Conservation (phyloP, 2,329 filamentous ascomycete species). For the Penicillium paneum region DNA sequence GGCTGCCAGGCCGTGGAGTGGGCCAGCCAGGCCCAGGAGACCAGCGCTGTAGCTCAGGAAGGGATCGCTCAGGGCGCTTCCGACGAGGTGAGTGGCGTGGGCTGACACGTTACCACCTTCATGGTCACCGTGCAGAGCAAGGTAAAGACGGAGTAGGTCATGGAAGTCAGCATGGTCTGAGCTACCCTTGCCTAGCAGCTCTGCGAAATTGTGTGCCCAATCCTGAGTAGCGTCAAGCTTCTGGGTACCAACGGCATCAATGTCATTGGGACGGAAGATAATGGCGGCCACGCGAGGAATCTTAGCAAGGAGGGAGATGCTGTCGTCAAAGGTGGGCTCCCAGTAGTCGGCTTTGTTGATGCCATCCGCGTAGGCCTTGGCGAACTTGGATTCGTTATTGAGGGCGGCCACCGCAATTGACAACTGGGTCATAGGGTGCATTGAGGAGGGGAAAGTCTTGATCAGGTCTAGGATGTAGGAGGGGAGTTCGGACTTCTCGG, state of each 20-base stretch:
- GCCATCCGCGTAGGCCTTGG: constrained; percentile 85
- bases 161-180: constrained; percentile 73
- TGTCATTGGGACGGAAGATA: constrained; percentile 86
- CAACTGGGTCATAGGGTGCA: constrained; percentile 98
- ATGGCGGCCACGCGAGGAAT: constrained; percentile 94
- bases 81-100: constrained; percentile 90
- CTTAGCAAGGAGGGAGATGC: constrained; percentile 89
- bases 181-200: constrained; percentile 87
- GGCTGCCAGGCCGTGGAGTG: constrained; percentile 85
- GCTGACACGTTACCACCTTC: constrained; percentile 98
- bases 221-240: constrained; percentile 80
- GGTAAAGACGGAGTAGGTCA: constrained; percentile 87
- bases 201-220: constrained; percentile 98
- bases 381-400: constrained; percentile 91
- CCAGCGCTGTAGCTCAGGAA: constrained; percentile 96
- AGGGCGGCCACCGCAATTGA: constrained; percentile 92
- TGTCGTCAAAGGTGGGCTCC: constrained; percentile 96
- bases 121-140: constrained; percentile 95
- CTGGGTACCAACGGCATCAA: constrained; percentile 69
- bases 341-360: constrained; percentile 96
- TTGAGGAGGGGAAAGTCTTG: constrained; percentile 79
- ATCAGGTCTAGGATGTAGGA: constrained; percentile 82
- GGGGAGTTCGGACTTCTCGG: constrained; percentile 79
- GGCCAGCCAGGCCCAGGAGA: constrained; percentile 91
- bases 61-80: constrained; percentile 87